phyloP scores from a whole-genome alignment of 768 basidiomycete species.

The Naganishia vishniacii region DNA sequence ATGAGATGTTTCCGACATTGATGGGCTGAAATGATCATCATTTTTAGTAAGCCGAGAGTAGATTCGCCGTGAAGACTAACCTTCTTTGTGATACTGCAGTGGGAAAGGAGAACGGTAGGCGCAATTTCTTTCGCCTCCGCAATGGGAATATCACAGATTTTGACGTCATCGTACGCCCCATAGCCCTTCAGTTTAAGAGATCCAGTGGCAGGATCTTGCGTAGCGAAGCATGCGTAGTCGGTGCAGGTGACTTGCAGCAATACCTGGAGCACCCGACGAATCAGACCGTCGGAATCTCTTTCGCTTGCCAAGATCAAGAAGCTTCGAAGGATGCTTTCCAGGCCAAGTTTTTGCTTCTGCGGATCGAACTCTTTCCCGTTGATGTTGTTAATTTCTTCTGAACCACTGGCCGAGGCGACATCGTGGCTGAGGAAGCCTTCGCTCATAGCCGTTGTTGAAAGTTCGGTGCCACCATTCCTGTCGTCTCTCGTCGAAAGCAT shows the following conservation, averaged over 20 bases:
- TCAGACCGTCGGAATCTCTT: constrained; percentile 16
- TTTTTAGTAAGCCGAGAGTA: neutral
- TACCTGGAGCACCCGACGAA: constrained; percentile 22
- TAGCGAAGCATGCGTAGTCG: constrained; percentile 27
- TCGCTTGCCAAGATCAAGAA: constrained; percentile 25
- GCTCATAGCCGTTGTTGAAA: neutral
- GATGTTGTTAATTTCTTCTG: neutral
- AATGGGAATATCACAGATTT: constrained; percentile 19
- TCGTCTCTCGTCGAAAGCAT: neutral
- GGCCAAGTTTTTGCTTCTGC: constrained; percentile 12
- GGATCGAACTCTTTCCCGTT: neutral
- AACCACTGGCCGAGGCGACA: neutral
- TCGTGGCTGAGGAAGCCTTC: neutral
- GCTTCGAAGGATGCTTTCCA: constrained; percentile 14
- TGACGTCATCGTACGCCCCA: constrained; percentile 17
- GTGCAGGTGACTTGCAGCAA: constrained; percentile 26
- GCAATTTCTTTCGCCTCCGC: constrained; percentile 16
- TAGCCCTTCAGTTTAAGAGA: constrained; percentile 20
- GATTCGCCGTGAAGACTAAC: neutral
- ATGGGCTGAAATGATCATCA: neutral
- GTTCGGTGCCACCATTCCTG: neutral
- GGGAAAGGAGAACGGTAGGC: constrained; percentile 15
- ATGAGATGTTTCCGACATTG: neutral
- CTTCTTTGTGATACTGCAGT: constrained; percentile 15
- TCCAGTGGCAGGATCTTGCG: constrained; percentile 1